These are phyloP conservation scores for Penicillium pancosmium DNA, from an alignment of 495 filamentous ascomycete species.

Conservation along the genomic window DNA sequence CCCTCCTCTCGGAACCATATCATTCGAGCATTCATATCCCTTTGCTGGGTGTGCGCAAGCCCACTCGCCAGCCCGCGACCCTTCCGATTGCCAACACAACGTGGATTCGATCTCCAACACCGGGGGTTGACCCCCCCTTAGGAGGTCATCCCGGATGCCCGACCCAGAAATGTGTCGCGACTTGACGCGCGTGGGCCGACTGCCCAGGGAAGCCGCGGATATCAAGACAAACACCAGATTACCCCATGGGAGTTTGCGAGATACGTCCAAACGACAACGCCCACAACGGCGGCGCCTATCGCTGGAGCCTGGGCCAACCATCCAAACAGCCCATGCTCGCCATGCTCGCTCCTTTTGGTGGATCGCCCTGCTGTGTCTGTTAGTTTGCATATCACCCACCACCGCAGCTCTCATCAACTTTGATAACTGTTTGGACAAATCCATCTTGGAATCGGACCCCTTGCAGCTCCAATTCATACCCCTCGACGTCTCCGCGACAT, in stretches of 20 bases:
- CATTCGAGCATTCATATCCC: background rate
- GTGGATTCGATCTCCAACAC: constrained; percentile 44
- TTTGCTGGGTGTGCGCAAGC: background rate
- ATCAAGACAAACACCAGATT: constrained; percentile 8
- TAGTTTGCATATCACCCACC: constrained; percentile 24
- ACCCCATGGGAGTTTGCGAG: constrained; percentile 19
- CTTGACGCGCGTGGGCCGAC: constrained; percentile 20
- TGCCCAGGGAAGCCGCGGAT: background rate
- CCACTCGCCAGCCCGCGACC: constrained; percentile 11
- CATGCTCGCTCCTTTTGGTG: constrained; percentile 11
- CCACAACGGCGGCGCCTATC: constrained; percentile 24
- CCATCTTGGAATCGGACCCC: constrained; percentile 55
- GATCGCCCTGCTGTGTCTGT: constrained; percentile 30
- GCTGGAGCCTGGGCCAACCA: constrained; percentile 1
- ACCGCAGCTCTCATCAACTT: constrained; percentile 69
- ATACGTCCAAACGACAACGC: constrained; percentile 27
- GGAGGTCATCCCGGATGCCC: constrained; percentile 48
- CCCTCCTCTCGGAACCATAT: background rate
- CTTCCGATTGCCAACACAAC: constrained; percentile 35
- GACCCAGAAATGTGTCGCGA: constrained; percentile 39
- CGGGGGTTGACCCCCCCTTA: constrained; percentile 50
- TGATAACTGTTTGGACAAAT: constrained; percentile 76
- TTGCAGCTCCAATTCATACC: constrained; percentile 80
- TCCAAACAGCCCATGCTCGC: background rate
- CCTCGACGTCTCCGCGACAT: constrained; percentile 67